These are phyloP conservation scores for Populus hybrid DNA, from an alignment of 441 rosid genomes.

Conservation along the genomic window DNA sequence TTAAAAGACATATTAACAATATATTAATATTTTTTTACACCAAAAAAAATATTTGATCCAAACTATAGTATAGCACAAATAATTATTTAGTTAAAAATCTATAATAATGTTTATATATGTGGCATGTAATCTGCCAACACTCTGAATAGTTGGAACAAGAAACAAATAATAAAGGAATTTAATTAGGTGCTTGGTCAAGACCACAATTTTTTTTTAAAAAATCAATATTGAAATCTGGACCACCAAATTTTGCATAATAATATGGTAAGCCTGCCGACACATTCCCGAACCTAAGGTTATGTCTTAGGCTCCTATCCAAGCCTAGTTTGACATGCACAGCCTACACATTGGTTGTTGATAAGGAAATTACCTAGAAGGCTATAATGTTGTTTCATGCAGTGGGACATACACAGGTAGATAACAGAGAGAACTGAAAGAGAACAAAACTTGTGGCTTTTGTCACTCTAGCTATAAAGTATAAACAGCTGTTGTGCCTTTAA, in stretches of 20 bases:
- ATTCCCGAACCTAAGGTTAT: constrained; percentile 27
- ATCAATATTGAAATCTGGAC: neutral
- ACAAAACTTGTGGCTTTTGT: neutral
- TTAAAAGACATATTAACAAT: too few species aligned
- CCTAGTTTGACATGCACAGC: constrained; percentile 17
- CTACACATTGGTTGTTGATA: constrained; percentile 1
- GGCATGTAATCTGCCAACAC: neutral
- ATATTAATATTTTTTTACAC: too few species aligned
- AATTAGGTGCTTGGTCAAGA: constrained; percentile 26
- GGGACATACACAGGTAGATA: neutral
- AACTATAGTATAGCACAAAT: too few species aligned
- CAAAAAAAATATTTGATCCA: too few species aligned
- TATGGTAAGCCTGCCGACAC: constrained; percentile 37
- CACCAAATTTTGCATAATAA: constrained; percentile 1
- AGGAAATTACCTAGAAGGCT: neutral
- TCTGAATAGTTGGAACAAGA: neutral
- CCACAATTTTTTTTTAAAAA: neutral
- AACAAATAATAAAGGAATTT: neutral
- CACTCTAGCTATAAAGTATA: neutral
- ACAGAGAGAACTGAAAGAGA: neutral
- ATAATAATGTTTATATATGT: neutral
- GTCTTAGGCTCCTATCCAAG: constrained; percentile 22
- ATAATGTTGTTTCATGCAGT: neutral
- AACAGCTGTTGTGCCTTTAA: neutral
- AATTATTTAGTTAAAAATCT: too few species aligned